Base-by-base conservation (phyloP, 495 filamentous ascomycete genomes). In the Penicillium turbatum region DNA sequence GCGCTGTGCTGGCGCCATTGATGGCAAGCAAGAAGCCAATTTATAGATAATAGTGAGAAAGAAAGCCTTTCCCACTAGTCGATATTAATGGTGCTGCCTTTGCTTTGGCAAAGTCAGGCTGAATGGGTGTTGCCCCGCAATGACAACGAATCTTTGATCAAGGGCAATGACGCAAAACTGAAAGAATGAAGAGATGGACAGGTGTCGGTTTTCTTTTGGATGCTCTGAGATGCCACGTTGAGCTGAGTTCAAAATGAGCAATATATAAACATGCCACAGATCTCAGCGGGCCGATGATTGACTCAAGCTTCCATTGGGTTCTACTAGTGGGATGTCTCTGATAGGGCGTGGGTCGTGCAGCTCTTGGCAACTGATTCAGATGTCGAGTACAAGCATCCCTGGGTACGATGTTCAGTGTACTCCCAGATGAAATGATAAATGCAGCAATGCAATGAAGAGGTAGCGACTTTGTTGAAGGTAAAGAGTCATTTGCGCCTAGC, bases 261-360 rank as follows among this genome's bases (percentile, higher is more conserved):
- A 62, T 27, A 42, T 44, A 49, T 59, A 41, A 61, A 61, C 56
- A 64, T 52, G 48, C 27, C 48, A 35, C 36, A 55, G 35, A 37
- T 13, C 32, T 31, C 29, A 44, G 40, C 37, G 47, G 19, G 27
- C 32, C 40, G 36, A 47, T 51, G 53, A 53, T 55, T 55, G 53
- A 62, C 53, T 60, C 53, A 57, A 40, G 50, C 38, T 69, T 69
- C 66, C 61, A 69, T 67, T 29, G 21, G 66, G 53, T 69, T 69
- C 66, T 31, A 51, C 63, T 21, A 51, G 61, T 37, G 35, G 35
- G 50, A 40, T 61, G 60, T 60, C 53, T 61, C 50, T 48, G 37
- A 42, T 24, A 65, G 55, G 65, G 60, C 62, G 62, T 52, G 54
- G 49, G 49, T 42, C 49, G n/a, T 41, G 38, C 17, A 9, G 19